These are phyloP conservation scores for Alloteropsis semialata DNA, from an alignment of 176 grass and related monocot genomes.

Conservation along the genomic window DNA sequence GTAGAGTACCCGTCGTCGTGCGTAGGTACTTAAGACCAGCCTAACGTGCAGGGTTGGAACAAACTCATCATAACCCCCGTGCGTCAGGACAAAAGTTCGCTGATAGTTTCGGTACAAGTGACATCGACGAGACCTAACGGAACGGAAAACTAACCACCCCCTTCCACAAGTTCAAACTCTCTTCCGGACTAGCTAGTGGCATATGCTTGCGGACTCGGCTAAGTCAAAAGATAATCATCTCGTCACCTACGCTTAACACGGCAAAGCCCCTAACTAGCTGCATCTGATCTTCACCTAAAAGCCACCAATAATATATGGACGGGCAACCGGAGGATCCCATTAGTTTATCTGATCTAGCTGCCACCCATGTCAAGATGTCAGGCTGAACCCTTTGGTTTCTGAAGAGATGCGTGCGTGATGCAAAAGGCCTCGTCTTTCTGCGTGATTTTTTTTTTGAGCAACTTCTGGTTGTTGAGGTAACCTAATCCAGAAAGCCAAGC, in stretches of 20 bases:
- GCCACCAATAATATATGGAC: background rate
- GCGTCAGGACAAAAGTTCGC: conserved; percentile 2
- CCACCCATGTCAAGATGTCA: background rate
- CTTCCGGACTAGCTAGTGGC: background rate
- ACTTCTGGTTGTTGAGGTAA: no score
- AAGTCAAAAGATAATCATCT: background rate
- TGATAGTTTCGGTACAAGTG: conserved; percentile 23
- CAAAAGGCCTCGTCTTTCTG: background rate
- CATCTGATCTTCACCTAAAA: conserved; percentile 27
- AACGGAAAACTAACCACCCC: background rate
- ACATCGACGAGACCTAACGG: conserved; percentile 11
- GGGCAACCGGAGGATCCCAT: background rate
- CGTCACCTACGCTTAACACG: background rate
- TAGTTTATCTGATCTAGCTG: background rate
- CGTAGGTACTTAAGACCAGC: background rate
- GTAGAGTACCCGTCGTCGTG: background rate
- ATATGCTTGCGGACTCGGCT: background rate
- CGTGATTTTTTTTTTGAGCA: no score
- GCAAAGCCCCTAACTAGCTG: background rate
- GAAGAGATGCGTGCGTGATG: background rate
- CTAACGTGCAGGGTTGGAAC: background rate
- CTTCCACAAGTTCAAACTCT: background rate
- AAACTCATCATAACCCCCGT: no score
- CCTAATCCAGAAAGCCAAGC: no score
- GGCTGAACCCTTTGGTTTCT: background rate